A percentile compares a stretch with the other conserved stretches of the same genome.
phyloP scores from a whole-genome alignment of 1,284 basidiomycete genomes.

The Fomitiporia mediterranea region DNA sequence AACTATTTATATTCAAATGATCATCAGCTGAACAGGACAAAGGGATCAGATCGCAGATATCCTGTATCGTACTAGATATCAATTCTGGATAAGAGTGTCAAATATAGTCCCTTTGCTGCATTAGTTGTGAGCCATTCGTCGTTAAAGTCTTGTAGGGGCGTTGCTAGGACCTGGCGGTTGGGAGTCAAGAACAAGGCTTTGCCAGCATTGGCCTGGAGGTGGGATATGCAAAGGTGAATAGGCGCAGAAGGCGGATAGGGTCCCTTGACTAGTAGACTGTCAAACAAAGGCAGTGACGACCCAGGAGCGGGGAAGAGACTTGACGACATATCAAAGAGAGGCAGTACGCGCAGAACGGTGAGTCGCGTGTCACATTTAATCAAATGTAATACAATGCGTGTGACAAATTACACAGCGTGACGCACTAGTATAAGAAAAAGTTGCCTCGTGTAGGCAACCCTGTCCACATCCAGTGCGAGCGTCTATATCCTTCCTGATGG shows the following conservation, averaged over 20 bases:
- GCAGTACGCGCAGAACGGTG: neutral
- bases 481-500: neutral
- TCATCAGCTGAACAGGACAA: neutral
- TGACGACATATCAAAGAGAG: conserved; percentile 27
- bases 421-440: neutral
- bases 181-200: conserved; percentile 50
- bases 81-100: conserved; percentile 41
- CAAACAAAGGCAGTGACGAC: conserved; percentile 41
- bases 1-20: conserved; percentile 38
- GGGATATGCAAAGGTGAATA: conserved; percentile 53
- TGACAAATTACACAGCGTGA: neutral
- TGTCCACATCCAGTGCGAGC: conserved; percentile 4
- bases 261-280: conserved; percentile 48
- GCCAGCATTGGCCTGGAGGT: conserved; percentile 30
- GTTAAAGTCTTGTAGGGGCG: conserved; percentile 42
- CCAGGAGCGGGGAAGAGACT: conserved; percentile 38
- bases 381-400: neutral
- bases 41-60: conserved; percentile 17
- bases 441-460: neutral
- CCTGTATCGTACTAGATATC: conserved; percentile 54
- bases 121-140: conserved; percentile 51
- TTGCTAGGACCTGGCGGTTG: conserved; percentile 37
- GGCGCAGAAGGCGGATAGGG: conserved; percentile 51
- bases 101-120: conserved; percentile 41
- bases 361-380: too few species aligned